Percentiles rank a stretch among this genome's conserved stretches.
Evolutionary conservation across 2,329 filamentous ascomycete species (phyloP).

Genomic region (Clonostachys solani): DNA sequence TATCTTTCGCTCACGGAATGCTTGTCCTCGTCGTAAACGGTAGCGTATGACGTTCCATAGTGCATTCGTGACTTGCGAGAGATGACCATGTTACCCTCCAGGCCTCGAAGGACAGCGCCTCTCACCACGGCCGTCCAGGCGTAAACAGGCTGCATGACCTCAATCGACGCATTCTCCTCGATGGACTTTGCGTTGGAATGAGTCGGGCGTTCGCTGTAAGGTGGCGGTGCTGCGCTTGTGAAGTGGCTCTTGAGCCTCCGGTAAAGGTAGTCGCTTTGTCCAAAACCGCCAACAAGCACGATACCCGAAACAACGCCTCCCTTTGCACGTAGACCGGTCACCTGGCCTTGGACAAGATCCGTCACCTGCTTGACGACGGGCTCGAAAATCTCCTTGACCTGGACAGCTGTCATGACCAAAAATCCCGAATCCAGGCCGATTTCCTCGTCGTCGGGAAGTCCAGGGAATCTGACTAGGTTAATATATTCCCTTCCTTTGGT

Average conservation of each 20-base stretch:
- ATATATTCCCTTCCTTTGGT: not conserved
- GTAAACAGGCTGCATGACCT: conserved; percentile 79
- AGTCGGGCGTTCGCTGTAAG: conserved; percentile 67
- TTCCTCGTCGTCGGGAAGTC: conserved; percentile 71
- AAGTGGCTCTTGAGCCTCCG: conserved; percentile 68
- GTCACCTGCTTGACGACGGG: conserved; percentile 70
- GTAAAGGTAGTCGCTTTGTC: conserved; percentile 75
- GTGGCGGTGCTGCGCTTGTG: conserved; percentile 49
- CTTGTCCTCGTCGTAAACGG: conserved; percentile 72
- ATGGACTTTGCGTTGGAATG: conserved; percentile 48
- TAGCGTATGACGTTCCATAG: conserved; percentile 79
- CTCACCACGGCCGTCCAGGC: conserved; percentile 79
- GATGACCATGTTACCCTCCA: conserved; percentile 78
- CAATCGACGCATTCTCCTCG: conserved; percentile 54
- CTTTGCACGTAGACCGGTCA: conserved; percentile 56
- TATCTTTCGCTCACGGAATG: conserved; percentile 71
- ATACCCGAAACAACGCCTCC: conserved; percentile 67
- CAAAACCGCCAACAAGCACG: conserved; percentile 77
- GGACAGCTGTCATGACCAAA: conserved; percentile 63
- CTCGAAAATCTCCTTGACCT: conserved; percentile 71
- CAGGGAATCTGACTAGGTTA: conserved; percentile 52
- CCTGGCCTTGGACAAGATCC: conserved; percentile 64
- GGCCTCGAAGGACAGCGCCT: conserved; percentile 68
- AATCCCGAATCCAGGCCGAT: conserved; percentile 74
- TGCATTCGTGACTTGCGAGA: conserved; percentile 70